Conservation (phyloP, 495 filamentous ascomycete species). For the Lasiosphaeria hispida region DNA sequence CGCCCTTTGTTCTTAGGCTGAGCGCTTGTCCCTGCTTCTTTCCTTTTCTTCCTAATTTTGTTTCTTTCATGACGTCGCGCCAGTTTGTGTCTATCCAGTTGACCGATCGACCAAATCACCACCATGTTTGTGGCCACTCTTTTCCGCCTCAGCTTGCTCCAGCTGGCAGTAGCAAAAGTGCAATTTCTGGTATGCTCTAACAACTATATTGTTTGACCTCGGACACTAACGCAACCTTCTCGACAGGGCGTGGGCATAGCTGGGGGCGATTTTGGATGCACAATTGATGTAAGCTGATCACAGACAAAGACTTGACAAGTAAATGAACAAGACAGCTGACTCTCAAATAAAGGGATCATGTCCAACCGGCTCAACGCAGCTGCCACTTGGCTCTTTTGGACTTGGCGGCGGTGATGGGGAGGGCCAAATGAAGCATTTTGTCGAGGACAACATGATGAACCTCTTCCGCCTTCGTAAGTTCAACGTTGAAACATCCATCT, state of each 20-base stretch:
- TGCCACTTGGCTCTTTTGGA: constrained; percentile 27
- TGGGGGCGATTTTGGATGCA: constrained; percentile 53
- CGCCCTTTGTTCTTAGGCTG: too few species aligned
- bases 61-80: not conserved
- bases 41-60: not conserved
- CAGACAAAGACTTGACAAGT: not conserved
- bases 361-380: constrained; percentile 29
- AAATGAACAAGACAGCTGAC: constrained; percentile 14
- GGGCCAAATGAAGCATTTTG: constrained; percentile 53
- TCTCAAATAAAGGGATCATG: constrained; percentile 33
- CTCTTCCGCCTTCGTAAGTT: constrained; percentile 51
- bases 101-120: too few species aligned
- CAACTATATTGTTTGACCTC: not conserved
- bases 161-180: constrained; percentile 29
- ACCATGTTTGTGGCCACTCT: too few species aligned
- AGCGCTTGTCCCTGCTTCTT: not conserved
- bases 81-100: too few species aligned
- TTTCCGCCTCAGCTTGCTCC: constrained; percentile 1
- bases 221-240: too few species aligned
- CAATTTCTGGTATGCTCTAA: constrained; percentile 31
- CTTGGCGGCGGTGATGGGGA: constrained; percentile 38
- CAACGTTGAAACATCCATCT: not conserved
- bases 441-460: constrained; percentile 48
- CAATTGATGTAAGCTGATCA: constrained; percentile 37
- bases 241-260: constrained; percentile 42